phyloP scores from a whole-genome alignment of 331 rosid species.

The Dryas integrifolia region DNA sequence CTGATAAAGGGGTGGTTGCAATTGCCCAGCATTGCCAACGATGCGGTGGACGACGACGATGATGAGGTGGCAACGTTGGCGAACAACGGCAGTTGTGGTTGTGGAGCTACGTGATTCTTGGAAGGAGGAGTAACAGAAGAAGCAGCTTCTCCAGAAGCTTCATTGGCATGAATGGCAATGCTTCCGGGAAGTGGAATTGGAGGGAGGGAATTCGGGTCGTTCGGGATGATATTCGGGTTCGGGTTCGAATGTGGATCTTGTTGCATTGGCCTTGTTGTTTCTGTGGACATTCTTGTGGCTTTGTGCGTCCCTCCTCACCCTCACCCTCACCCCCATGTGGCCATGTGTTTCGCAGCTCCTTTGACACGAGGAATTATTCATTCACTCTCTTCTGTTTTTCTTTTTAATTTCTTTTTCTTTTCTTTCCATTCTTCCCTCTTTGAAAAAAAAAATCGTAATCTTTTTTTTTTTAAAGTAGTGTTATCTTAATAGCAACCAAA shows the following conservation, averaged over 20 bases:
- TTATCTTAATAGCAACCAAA: no score
- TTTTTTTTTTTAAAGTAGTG: no score
- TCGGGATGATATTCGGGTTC: constrained; percentile 16
- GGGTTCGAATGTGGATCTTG: constrained; percentile 29
- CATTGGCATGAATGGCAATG: constrained; percentile 2
- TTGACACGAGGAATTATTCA: constrained; percentile 2
- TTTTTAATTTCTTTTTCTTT: background rate
- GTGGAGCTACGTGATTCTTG: background rate
- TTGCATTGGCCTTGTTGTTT: background rate
- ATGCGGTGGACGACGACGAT: constrained; percentile 11
- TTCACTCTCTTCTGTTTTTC: background rate
- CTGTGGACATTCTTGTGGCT: constrained; percentile 12
- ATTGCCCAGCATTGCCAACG: constrained; percentile 14
- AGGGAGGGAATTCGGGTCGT: background rate
- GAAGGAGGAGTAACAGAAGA: background rate
- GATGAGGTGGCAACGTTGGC: constrained; percentile 23
- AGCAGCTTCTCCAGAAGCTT: constrained; percentile 32
- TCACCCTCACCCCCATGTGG: background rate
- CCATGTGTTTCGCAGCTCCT: constrained; percentile 30
- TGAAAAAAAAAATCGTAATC: no score
- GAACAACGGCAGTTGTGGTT: no score
- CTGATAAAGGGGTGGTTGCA: constrained; percentile 25
- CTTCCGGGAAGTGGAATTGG: background rate
- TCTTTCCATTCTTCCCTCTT: background rate
- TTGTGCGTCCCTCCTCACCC: background rate